phyloP scores from a whole-genome alignment of 1,284 basidiomycete genomes.

The Meira nashicola region DNA sequence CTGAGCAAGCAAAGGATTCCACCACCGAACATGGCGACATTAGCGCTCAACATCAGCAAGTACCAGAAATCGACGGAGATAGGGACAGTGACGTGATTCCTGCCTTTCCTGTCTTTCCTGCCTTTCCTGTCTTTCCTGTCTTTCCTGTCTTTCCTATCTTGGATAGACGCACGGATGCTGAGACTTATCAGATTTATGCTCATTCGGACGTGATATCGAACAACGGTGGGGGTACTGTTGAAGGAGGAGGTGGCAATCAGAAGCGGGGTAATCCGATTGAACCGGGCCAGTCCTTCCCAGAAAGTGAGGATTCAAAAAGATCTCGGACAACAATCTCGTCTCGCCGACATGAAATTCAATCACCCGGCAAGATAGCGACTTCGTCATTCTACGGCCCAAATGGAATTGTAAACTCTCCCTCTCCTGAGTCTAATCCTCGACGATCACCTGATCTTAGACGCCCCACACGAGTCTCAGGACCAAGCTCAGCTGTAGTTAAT shows the following conservation, averaged over 20 bases:
- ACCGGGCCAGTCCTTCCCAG: no score
- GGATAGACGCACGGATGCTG: background rate
- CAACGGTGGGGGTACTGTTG: background rate
- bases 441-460: background rate
- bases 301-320: no score
- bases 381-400: background rate
- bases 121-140: no score
- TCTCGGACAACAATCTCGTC: no score
- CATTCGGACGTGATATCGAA: background rate
- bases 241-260: constrained; percentile 1
- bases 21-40: no score
- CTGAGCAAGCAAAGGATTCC: no score
- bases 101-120: no score
- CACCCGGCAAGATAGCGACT: no score
- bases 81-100: no score
- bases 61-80: background rate
- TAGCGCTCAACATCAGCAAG: background rate
- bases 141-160: no score
- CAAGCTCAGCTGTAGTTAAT: background rate
- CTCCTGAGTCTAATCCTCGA: background rate
- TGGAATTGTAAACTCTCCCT: background rate
- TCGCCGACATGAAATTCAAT: no score
- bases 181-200: background rate
- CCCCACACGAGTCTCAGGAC: constrained; percentile 11
- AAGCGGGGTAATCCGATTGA: no score